Evolutionary conservation across 306 rosid genomes (phyloP).

Genomic region (Fragaria nilgerrensis): DNA sequence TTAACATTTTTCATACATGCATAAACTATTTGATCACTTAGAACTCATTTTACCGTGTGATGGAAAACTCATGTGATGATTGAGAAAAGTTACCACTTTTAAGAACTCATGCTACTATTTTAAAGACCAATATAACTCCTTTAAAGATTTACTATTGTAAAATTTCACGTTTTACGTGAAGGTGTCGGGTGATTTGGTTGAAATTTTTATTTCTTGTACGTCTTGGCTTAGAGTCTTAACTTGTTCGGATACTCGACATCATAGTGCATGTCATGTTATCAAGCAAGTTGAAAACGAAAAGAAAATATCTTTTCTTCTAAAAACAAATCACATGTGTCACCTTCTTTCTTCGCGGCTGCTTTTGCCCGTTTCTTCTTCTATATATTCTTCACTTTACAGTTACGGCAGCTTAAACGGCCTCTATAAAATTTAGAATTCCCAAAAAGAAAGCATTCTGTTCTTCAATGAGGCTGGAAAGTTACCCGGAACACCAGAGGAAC

Average conservation of each 20-base stretch:
- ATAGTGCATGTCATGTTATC: neutral
- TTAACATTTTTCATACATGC: too few relatives aligned
- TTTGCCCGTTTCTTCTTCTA: constrained; percentile 31
- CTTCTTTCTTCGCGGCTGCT: constrained; percentile 7
- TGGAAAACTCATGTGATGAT: too few relatives aligned
- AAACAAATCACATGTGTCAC: neutral
- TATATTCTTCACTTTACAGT: constrained; percentile 36
- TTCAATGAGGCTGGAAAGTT: constrained; percentile 3
- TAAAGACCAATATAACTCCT: too few relatives aligned
- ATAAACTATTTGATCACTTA: too few relatives aligned
- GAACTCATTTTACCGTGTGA: too few relatives aligned
- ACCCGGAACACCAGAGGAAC: neutral
- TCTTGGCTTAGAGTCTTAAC: neutral
- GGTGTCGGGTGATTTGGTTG: neutral
- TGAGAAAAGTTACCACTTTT: too few relatives aligned
- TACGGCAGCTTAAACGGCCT: constrained; percentile 30
- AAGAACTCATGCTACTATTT: too few relatives aligned
- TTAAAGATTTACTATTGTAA: too few relatives aligned
- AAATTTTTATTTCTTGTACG: neutral
- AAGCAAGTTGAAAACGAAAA: neutral
- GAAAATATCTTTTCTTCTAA: neutral
- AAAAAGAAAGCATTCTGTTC: constrained; percentile 7
- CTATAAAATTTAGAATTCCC: constrained; percentile 18
- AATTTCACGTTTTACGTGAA: neutral
- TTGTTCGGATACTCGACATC: neutral